These are phyloP conservation scores for Thelephora terrestris DNA, from an alignment of 1,284 basidiomycete species.

Conservation along the genomic window DNA sequence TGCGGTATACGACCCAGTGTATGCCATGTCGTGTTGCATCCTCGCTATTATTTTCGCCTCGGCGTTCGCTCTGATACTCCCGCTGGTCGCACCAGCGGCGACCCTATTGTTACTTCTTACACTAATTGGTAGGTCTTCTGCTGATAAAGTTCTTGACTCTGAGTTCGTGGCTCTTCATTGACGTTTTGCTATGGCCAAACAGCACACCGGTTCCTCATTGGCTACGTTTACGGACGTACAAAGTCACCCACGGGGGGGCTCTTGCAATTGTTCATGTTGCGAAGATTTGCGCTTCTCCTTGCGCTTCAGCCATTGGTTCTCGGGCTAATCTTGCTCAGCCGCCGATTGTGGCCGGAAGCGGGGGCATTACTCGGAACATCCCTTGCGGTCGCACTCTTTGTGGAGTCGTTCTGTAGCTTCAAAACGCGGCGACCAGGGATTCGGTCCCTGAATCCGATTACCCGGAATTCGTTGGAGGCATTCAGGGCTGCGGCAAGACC, in stretches of 20 bases:
- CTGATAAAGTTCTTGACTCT: background rate
- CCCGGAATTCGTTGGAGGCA: slow-evolving; percentile 44
- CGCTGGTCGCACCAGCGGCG: slow-evolving; percentile 64
- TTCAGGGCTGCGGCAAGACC: slow-evolving; percentile 37
- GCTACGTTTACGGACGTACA: slow-evolving; percentile 63
- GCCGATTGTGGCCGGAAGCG: slow-evolving; percentile 61
- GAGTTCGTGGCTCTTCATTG: slow-evolving; percentile 2
- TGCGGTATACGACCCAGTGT: slow-evolving; percentile 57
- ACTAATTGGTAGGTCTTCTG: slow-evolving; percentile 44
- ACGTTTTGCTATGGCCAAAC: background rate
- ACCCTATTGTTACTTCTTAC: slow-evolving; percentile 57
- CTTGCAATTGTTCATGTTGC: slow-evolving; percentile 64
- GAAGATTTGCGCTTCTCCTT: slow-evolving; percentile 53
- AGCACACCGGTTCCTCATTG: slow-evolving; percentile 69
- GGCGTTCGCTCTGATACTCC: slow-evolving; percentile 64
- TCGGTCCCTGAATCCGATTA: slow-evolving; percentile 42
- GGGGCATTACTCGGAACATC: slow-evolving; percentile 50
- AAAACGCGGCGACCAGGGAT: slow-evolving; percentile 39
- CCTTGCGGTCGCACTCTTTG: slow-evolving; percentile 39
- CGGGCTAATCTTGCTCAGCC: slow-evolving; percentile 60
- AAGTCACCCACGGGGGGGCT: slow-evolving; percentile 63
- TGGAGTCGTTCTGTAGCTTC: slow-evolving; percentile 45
- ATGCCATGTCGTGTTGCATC: slow-evolving; percentile 53
- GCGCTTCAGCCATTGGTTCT: slow-evolving; percentile 65
- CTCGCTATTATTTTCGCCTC: slow-evolving; percentile 64